Evolutionary conservation across 257 asterid species (phyloP).

Genomic region (Forsythia suspensa): DNA sequence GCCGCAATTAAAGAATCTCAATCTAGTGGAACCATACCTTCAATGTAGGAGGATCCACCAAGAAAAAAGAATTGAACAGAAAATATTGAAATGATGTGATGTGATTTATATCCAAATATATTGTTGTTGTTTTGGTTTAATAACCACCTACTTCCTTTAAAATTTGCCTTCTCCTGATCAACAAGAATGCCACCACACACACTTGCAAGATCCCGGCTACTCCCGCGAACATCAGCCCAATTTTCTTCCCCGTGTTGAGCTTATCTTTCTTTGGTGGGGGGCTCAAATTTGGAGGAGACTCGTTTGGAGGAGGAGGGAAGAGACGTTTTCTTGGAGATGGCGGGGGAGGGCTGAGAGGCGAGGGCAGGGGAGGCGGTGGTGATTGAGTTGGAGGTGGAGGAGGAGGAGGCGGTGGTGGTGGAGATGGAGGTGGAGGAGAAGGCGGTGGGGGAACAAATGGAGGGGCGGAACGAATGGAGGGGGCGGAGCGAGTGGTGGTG

Average conservation of each 20-base stretch:
- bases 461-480: conserved; percentile 18
- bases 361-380: conserved; percentile 7
- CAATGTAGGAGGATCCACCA: conserved; percentile 16
- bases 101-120: not conserved
- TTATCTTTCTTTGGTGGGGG: conserved; percentile 16
- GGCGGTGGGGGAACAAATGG: conserved; percentile 28
- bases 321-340: conserved; percentile 33
- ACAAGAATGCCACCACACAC: conserved; percentile 40
- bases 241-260: conserved; percentile 40
- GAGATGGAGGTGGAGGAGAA: not conserved
- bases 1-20: conserved; percentile 28
- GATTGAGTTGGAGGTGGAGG: conserved; percentile 26
- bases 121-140: not conserved
- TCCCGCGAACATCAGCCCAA: conserved; percentile 46
- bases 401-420: conserved; percentile 25
- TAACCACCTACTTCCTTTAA: conserved; percentile 20
- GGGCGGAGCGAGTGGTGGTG: conserved; percentile 21
- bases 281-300: conserved; percentile 1
- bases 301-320: conserved; percentile 21
- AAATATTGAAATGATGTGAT: not conserved
- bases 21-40: not conserved
- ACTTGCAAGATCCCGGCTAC: conserved; percentile 44
- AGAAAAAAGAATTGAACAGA: not conserved
- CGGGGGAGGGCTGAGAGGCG: conserved; percentile 21
- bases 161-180: conserved; percentile 39